Base-by-base conservation (phyloP, 176 grass and related monocot species). In the Pontederia crassipes region DNA sequence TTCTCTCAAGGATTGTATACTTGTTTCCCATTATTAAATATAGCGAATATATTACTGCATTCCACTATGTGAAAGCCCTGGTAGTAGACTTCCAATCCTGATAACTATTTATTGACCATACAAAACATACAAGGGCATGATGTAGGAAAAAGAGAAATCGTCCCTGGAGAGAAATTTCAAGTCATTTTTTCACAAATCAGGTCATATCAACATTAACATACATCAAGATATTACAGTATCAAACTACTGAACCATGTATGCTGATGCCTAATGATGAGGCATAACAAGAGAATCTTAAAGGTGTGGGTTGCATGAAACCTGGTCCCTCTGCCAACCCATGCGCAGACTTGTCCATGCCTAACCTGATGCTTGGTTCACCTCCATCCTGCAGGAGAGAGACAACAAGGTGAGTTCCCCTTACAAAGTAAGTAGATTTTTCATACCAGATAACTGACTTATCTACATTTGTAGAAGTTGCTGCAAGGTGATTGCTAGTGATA, bases 321-420 rank as follows among this genome's bases (percentile, higher is more conserved):
- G 52, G 16, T 69, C 56, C 32, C 29, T 57, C 16, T 48, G 1
- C 24, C 56, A 17, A 18, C 17, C 48, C 59, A 64, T 24, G 35
- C 35, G 49, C 26, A 20, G 35, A 45, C 8, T 64, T 48, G 12
- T 64, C 71, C 35, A 15, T 29, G 62, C 13, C 9, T 48, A 59
- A 57, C 9, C 58, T 29, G 45, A 15, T 54, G 16, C 28, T 59
- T 46, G 28, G n/a, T 26, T 3, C 46, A 62, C 27, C 11, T 15
- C n/a, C 49, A 47, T 55, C 59, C 58, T 73, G 70, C 17, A 62
- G 28, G 28, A 48, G 18, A 13, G 2, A 65, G 17, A 63, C 2
- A n/a, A 62, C 45, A 10, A 12, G 9, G 46, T 15, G 4, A 40
- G 32, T 40, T 40, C 32, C 8, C 49, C 13, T 15, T 24, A 24